A percentile compares a stretch with the other conserved stretches of the same genome.
Evolutionary conservation across 2,329 filamentous ascomycete genomes (phyloP).

Genomic region (Rhynchosporium graminicola): DNA sequence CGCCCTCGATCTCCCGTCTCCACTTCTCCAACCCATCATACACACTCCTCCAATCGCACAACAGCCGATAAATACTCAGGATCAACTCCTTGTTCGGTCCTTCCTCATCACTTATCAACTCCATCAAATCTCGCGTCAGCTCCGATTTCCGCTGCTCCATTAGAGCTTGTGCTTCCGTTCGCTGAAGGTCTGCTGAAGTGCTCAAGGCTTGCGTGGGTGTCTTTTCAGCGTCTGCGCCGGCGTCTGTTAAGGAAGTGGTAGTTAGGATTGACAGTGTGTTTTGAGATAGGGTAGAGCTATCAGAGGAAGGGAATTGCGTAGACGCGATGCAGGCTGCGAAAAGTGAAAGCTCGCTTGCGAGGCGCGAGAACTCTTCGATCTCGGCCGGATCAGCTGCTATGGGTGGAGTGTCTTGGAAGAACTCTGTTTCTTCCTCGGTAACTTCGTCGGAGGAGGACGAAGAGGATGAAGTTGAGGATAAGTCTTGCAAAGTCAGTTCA

Average conservation of each 20-base stretch:
- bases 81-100: slow-evolving; percentile 3
- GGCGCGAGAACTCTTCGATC: background rate
- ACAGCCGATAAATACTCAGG: background rate
- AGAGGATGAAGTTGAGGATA: background rate
- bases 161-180: background rate
- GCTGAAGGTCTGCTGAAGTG: background rate
- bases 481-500: background rate
- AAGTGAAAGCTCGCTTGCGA: background rate
- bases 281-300: background rate
- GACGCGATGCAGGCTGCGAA: background rate
- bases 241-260: background rate
- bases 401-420: background rate
- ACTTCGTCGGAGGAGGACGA: background rate
- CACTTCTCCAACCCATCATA: slow-evolving; percentile 8
- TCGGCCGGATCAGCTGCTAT: background rate
- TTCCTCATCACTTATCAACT: background rate
- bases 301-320: background rate
- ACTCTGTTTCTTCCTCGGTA: background rate
- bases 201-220: background rate
- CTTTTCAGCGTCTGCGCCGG: background rate
- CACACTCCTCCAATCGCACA: slow-evolving; percentile 6
- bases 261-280: background rate
- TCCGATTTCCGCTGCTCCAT: background rate
- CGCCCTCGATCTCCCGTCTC: slow-evolving; percentile 7
- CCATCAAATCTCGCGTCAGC: slow-evolving; percentile 1